Evolutionary conservation across 495 filamentous ascomycete species (phyloP), one percentile per base, ranked within the genome.

Genomic region (Penicillium lagena): DNA sequence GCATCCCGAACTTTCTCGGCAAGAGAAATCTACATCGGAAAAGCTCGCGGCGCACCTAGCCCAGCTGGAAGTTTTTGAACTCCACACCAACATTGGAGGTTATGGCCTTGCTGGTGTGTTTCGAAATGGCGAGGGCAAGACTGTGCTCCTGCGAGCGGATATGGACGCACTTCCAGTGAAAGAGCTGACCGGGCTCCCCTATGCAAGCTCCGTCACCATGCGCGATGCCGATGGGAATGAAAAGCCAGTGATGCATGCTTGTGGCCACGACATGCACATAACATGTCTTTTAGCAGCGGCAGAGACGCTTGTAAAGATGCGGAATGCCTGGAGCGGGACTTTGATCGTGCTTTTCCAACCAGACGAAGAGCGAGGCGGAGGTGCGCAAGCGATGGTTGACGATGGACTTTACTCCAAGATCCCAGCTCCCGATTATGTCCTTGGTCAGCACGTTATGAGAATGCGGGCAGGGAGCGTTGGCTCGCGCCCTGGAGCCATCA

Each of bases 201-300:
- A 77, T 46, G 64, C 72, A 2, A 76, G 72, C 45, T 57, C 58
- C 2, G 52, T 58, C 10, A 70, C 49, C 0, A 73, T 71, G 67
- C 40, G 39, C 7, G 71, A 76, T 40, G 53, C 60, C 8, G 66
- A 71, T 17, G 68, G 66, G 0, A 36, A 56, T 9, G 62, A 67
- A 31, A 73, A 73, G 37, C 72, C 73, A 0, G 72, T 76, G 4
- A 78, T 78, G 75, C 75, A 77, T 46, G 75, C 75, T 11, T 77
- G 76, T 40, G 76, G 75, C 2, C 76, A 80, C 52, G 76, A 80
- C 35, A 75, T 79, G 68, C 76, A 80, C 31, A 65, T 80, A 3
- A 77, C 76, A 0, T 74, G 67, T 49, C 64, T 79, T 0, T 62
- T 79, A 4, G 76, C 72, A 0, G 68, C 73, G 0, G 66, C 75